Evolutionary conservation across 2,329 filamentous ascomycete species (phyloP), one percentile per base, ranked within the genome.

Genomic region (Coniochaeta sp.): DNA sequence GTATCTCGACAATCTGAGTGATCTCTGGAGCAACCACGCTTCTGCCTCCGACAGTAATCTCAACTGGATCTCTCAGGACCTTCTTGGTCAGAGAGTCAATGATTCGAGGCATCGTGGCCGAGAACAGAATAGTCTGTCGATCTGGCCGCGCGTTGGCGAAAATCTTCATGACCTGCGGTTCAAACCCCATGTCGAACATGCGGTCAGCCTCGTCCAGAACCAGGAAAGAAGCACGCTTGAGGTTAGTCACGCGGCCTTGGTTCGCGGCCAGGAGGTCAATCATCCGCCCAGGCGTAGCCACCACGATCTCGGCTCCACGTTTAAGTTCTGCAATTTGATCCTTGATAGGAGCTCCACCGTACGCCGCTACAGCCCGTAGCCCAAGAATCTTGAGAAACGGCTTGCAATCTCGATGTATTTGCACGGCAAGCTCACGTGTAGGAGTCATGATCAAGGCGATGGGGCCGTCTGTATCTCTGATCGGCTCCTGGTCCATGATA

Each of bases 111-210:
- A 98, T 96, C 0, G 95, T 99, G 4, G 95, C 95, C 0, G 95
- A 98, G 73, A 98, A 99, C 26, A 98, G 81, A 58, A 98, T 92
- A 0, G 92, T 96, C 72, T 99, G 95, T 57, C 90, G 88, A 71
- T 97, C 90, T 0, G 95, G 93, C 55, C 95, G 88, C 72, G 96
- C 89, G 69, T 95, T 96, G 65, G 87, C 86, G 71, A 98, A 87
- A 61, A 99, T 95, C 74, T 96, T 97, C 86, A 95, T 95, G 59
- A 99, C 93, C 73, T 99, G 95, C 2, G 95, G 93, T 75, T 96
- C 93, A 70, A 99, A 99, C 16, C 95, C 95, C 95, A 99, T 98
- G 73, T 99, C 95, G 71, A 98, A 97, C 95, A 99, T 98, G 63
- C 95, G 89, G 74, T 99, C 95, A 55, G 95, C 95, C 76, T 99